Conservation (phyloP, 2,329 filamentous ascomycete genomes). For the Cadophora sp. region DNA sequence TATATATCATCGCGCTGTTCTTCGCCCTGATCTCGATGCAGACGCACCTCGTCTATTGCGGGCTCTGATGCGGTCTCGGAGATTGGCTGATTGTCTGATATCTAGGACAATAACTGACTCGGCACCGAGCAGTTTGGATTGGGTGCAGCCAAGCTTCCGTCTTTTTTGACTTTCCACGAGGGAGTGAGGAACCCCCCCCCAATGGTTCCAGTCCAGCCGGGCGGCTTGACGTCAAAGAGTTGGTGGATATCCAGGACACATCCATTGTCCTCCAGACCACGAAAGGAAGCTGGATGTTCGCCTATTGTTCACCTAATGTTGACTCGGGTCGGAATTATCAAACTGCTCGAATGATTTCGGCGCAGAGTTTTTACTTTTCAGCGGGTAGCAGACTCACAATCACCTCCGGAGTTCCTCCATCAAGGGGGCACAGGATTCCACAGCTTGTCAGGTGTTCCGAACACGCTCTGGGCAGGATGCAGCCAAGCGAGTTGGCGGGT, state of each 20-base stretch:
- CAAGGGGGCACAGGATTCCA: neutral
- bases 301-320: too few species aligned
- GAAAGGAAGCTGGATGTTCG: too few species aligned
- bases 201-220: neutral
- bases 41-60: neutral
- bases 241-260: neutral
- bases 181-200: neutral
- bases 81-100: conserved; percentile 1
- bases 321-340: too few species aligned
- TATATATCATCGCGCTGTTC: conserved; percentile 8
- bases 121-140: neutral
- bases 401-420: too few species aligned
- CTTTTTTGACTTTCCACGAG: neutral
- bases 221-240: neutral
- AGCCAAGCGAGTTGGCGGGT: conserved; percentile 18
- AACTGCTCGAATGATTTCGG: neutral
- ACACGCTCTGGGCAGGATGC: conserved; percentile 3
- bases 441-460: conserved; percentile 17
- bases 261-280: neutral
- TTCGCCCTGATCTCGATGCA: conserved; percentile 3
- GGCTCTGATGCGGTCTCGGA: conserved; percentile 11
- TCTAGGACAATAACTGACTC: neutral
- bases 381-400: neutral
- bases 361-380: neutral
- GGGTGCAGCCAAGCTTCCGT: neutral